Evolutionary conservation across 1,139 yeast genomes (phyloP).

Genomic region (Kodamaea suecica): DNA sequence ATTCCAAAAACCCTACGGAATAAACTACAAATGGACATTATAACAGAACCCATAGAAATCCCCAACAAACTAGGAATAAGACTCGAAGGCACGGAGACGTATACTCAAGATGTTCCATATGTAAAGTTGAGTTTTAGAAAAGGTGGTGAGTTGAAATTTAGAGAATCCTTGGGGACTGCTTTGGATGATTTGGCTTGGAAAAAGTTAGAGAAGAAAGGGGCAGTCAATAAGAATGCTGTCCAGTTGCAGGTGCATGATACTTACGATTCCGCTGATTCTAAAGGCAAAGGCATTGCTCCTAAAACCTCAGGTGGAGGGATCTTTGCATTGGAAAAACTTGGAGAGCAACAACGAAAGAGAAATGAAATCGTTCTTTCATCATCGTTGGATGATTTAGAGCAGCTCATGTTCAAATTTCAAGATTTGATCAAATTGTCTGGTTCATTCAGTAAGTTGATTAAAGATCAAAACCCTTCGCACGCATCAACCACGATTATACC

Average conservation of each 20-base stretch:
- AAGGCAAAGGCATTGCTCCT: no score
- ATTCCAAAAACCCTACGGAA: constrained; percentile 16
- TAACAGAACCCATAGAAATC: constrained; percentile 1
- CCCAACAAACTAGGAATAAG: constrained; percentile 19
- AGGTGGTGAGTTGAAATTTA: constrained; percentile 54
- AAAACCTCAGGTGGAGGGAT: constrained; percentile 47
- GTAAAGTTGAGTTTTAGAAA: constrained; percentile 61
- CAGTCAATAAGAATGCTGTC: constrained; percentile 39
- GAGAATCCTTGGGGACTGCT: constrained; percentile 36
- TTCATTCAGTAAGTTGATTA: constrained; percentile 39
- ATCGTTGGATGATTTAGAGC: constrained; percentile 75
- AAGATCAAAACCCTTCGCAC: constrained; percentile 9
- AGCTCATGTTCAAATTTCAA: constrained; percentile 72
- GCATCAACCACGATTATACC: constrained; percentile 20
- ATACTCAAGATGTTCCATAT: constrained; percentile 34
- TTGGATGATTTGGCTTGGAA: constrained; percentile 51
- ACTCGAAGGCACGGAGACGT: constrained; percentile 31
- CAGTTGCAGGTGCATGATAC: constrained; percentile 20
- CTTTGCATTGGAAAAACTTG: constrained; percentile 62
- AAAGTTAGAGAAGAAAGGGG: constrained; percentile 31
- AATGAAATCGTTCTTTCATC: constrained; percentile 63
- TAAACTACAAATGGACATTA: constrained; percentile 6
- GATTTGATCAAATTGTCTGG: constrained; percentile 62
- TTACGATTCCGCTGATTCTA: no score
- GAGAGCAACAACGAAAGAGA: constrained; percentile 54